Evolutionary conservation across 495 filamentous ascomycete species (phyloP).

Genomic region (Schizothecium vesticola): DNA sequence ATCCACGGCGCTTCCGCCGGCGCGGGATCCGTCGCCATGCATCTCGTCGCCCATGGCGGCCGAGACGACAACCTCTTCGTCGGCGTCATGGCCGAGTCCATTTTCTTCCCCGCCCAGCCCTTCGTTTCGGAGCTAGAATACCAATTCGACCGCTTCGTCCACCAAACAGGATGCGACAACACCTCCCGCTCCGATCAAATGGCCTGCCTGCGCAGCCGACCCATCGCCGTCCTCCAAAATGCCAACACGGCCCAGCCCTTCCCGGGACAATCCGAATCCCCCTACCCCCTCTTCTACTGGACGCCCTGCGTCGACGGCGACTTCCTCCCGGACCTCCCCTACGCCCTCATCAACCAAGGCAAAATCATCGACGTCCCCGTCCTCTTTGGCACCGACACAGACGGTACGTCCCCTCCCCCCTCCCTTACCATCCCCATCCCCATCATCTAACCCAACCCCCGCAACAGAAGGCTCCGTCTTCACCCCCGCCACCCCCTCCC

Average conservation of each 20-base stretch:
- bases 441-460: background rate
- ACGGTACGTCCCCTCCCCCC: conserved; percentile 19
- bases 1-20: conserved; percentile 71
- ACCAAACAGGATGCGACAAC: conserved; percentile 27
- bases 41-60: conserved; percentile 56
- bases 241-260: conserved; percentile 46
- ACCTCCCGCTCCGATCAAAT: conserved; percentile 16
- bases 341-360: conserved; percentile 24
- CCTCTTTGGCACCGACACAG: conserved; percentile 40
- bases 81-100: conserved; percentile 36
- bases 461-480: conserved; percentile 46
- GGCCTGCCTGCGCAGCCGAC: conserved; percentile 48
- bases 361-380: conserved; percentile 30
- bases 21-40: conserved; percentile 58
- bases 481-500: conserved; percentile 40
- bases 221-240: conserved; percentile 46
- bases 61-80: conserved; percentile 34
- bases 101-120: conserved; percentile 43
- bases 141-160: conserved; percentile 33
- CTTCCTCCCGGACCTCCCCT: conserved; percentile 43
- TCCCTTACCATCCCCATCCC: too few relatives aligned
- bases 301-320: conserved; percentile 59
- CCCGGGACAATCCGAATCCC: conserved; percentile 34
- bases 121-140: conserved; percentile 37
- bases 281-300: conserved; percentile 49